These are phyloP conservation scores for Phellopilus nigrolimitatus DNA, from an alignment of 1,284 basidiomycete species.

Conservation along the genomic window DNA sequence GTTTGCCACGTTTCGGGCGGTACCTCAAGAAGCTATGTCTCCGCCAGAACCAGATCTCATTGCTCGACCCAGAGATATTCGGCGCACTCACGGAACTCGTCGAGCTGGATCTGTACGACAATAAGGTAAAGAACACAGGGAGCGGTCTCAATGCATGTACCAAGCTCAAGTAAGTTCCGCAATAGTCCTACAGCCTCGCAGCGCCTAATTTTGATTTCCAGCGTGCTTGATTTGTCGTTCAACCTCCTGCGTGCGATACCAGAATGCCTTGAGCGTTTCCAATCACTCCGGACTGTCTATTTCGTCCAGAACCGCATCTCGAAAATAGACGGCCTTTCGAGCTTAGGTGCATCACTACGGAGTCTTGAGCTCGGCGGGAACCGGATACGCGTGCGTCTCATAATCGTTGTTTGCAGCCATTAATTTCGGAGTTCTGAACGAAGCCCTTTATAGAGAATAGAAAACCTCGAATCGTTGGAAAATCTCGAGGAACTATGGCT, in stretches of 20 bases:
- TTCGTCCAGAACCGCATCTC: slow-evolving; percentile 97
- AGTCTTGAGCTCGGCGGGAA: slow-evolving; percentile 95
- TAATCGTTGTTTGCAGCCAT: background rate
- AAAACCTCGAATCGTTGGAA: slow-evolving; percentile 77
- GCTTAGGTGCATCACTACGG: slow-evolving; percentile 59
- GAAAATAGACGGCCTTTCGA: slow-evolving; percentile 62
- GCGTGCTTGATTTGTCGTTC: slow-evolving; percentile 90
- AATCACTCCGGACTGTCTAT: slow-evolving; percentile 74
- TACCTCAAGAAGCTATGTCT: slow-evolving; percentile 78
- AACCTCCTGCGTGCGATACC: slow-evolving; percentile 81
- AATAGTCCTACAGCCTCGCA: no score
- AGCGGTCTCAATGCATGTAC: slow-evolving; percentile 58
- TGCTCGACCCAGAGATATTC: slow-evolving; percentile 67
- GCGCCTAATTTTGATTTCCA: no score
- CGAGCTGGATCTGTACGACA: slow-evolving; percentile 95
- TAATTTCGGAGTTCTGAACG: slow-evolving; percentile 14
- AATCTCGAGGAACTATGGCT: slow-evolving; percentile 93
- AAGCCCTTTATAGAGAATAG: slow-evolving; percentile 61
- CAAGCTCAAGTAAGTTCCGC: slow-evolving; percentile 72
- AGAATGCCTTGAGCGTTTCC: slow-evolving; percentile 52
- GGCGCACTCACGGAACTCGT: slow-evolving; percentile 65
- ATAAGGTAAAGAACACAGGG: slow-evolving; percentile 77
- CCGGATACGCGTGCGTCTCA: slow-evolving; percentile 64
- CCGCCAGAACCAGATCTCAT: slow-evolving; percentile 82
- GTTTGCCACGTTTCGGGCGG: slow-evolving; percentile 64